These are phyloP conservation scores for Tilletiaria anomala DNA, from an alignment of 1,284 basidiomycete species.

Conservation along the genomic window DNA sequence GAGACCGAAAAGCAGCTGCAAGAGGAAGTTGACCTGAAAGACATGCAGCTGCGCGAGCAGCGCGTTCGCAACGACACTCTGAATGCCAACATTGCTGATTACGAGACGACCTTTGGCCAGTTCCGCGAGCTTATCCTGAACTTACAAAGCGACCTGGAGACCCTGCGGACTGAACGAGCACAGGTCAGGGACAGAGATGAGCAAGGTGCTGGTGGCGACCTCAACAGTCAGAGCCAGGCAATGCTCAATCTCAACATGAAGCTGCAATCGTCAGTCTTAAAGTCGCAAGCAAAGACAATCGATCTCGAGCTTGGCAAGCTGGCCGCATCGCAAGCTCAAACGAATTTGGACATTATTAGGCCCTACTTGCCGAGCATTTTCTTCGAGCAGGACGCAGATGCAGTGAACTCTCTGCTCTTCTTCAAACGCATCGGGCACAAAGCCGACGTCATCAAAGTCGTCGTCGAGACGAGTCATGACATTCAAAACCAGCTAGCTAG, in stretches of 20 bases:
- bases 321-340: constrained; percentile 18
- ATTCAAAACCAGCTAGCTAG: constrained; percentile 12
- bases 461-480: constrained; percentile 27
- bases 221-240: constrained; percentile 19
- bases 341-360: constrained; percentile 25
- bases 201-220: constrained; percentile 12
- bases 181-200: too few relatives aligned
- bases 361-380: constrained; percentile 27
- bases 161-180: constrained; percentile 7
- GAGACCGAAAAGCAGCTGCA: constrained; percentile 86
- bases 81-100: constrained; percentile 24
- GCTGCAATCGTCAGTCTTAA: constrained; percentile 29
- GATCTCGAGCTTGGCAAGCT: constrained; percentile 26
- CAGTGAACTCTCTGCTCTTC: constrained; percentile 27
- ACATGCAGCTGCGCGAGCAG: constrained; percentile 15
- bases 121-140: constrained; percentile 34
- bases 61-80: constrained; percentile 13
- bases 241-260: constrained; percentile 35
- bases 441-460: constrained; percentile 25
- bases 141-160: constrained; percentile 26
- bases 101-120: constrained; percentile 26
- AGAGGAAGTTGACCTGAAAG: constrained; percentile 55
- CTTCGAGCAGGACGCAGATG: constrained; percentile 27
- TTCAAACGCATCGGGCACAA: constrained; percentile 33
- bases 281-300: constrained; percentile 33